Conservation (phyloP, 768 basidiomycete species). For the Hortiboletus campestris region DNA sequence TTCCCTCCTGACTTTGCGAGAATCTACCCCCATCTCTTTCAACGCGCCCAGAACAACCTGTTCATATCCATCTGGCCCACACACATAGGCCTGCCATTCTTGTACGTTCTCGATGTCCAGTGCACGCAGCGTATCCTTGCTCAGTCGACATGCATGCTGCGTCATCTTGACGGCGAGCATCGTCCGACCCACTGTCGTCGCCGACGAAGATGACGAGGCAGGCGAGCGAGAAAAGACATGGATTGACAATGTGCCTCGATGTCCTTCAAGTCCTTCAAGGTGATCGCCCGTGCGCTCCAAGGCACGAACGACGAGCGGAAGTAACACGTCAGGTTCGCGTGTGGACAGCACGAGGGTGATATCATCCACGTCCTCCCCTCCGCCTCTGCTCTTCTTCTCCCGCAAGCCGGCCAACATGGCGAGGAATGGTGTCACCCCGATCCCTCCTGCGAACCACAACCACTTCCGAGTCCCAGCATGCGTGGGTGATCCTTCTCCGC, state of each 20-base stretch:
- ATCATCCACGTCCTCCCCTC: constrained; percentile 23
- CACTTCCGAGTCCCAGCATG: constrained; percentile 22
- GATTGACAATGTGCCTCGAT: constrained; percentile 26
- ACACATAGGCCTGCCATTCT: constrained; percentile 42
- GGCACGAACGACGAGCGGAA: constrained; percentile 35
- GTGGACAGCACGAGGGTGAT: constrained; percentile 51
- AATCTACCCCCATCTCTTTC: constrained; percentile 35
- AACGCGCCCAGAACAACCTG: constrained; percentile 35
- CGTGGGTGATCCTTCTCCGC: not conserved
- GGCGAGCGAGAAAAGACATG: constrained; percentile 38
- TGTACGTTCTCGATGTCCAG: constrained; percentile 11
- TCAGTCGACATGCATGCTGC: constrained; percentile 22
- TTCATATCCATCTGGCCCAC: constrained; percentile 51
- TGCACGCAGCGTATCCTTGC: not conserved
- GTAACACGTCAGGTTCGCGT: constrained; percentile 50
- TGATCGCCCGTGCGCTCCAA: not conserved
- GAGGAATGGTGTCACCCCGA: constrained; percentile 65
- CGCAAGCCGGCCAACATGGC: constrained; percentile 43
- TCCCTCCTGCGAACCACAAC: constrained; percentile 62
- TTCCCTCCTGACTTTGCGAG: constrained; percentile 35
- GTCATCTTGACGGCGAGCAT: constrained; percentile 12
- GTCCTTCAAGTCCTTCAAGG: not conserved
- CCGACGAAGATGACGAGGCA: not conserved
- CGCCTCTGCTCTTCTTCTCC: not conserved
- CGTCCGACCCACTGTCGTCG: constrained; percentile 10